Evolutionary conservation across 352 stramenopile genomes (phyloP), one percentile per base, ranked within the genome.

Genomic region (Thalassiosira oceanica): DNA sequence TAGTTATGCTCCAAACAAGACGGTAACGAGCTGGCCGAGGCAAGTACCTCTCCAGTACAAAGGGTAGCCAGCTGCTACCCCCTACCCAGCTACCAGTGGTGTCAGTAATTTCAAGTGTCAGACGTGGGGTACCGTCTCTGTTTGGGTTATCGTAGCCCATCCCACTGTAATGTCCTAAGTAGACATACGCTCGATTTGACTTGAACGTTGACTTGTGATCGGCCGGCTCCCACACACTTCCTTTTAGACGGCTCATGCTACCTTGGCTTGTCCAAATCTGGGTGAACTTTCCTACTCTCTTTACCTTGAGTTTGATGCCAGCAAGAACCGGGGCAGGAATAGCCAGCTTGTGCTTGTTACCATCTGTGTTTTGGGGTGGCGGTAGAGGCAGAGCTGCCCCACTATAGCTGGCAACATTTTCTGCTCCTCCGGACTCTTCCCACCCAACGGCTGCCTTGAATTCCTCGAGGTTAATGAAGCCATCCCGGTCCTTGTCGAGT

Each of bases 361-460:
- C 73, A 35, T 76, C 75, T 39, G 86, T 72, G 48, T 88, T 83
- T 5, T 64, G 68, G 23, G 80, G 78, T 65, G 92, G 92, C 24
- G 80, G 84, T n/a, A n/a, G n/a, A 48, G 82, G 84, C n/a, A 92
- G 62, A 49, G 82, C 80, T 48, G 86, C 74, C 49, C 80, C 78
- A 45, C 68, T 85, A 46, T 83, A 90, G 23, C 67, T 66, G 39
- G 48, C 71, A 61, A 86, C 53, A 66, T 77, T 81, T 35, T 27
- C 45, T 67, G 78, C 71, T 37, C 84, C 79, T 55, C 74, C 72
- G 7, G 50, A 70, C 39, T 89, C 83, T 57, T 94, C 89, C 74
- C 91, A 91, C n/a, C 82, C 79, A 52, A 97, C 89, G 28, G 92
- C 93, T 41, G 73, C 35, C 58, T 95, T 94, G 85, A 96, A 97